Base-by-base conservation (phyloP, 2,329 filamentous ascomycete species). In the Trichoderma oligosporum region DNA sequence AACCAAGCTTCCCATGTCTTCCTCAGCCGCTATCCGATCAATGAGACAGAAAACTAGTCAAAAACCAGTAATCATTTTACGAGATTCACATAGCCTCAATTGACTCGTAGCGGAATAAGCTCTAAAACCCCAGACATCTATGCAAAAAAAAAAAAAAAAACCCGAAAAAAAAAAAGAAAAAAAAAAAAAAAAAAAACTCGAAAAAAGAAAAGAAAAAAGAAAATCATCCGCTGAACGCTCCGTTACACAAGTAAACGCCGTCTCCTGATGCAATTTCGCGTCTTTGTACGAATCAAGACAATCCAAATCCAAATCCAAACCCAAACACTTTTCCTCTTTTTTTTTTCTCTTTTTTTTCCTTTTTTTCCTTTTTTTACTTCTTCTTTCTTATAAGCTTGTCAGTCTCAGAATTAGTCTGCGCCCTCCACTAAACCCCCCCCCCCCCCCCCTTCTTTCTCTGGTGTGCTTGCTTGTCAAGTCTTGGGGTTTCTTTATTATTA, bases 21-120 rank as follows among this genome's bases (percentile, higher is more conserved):
- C 12, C 27, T 29, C 7, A 47, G 36, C 48, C 48, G n/a, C 14
- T 18, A 52, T 52, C 48, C 27, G 48, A 52, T 33, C 49, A 20
- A n/a, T n/a, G n/a, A n/a, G n/a, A n/a, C n/a, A n/a, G n/a, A n/a
- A n/a, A n/a, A n/a, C n/a, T n/a, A n/a, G n/a, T n/a, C n/a, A n/a
- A n/a, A n/a, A n/a, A n/a, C n/a, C n/a, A n/a, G n/a, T n/a, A n/a
- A n/a, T n/a, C n/a, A n/a, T n/a, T n/a, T n/a, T n/a, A n/a, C n/a
- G n/a, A n/a, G n/a, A n/a, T n/a, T n/a, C n/a, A n/a, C n/a, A n/a
- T n/a, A n/a, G n/a, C n/a, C n/a, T n/a, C n/a, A n/a, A n/a, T n/a
- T n/a, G n/a, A n/a, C n/a, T n/a, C n/a, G n/a, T n/a, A n/a, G n/a
- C n/a, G n/a, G n/a, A 24, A 35, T 4, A 16, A 24, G 12, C 22